These are phyloP conservation scores for Phytophthora pseudosyringae DNA, from an alignment of 352 stramenopile species.

Conservation along the genomic window DNA sequence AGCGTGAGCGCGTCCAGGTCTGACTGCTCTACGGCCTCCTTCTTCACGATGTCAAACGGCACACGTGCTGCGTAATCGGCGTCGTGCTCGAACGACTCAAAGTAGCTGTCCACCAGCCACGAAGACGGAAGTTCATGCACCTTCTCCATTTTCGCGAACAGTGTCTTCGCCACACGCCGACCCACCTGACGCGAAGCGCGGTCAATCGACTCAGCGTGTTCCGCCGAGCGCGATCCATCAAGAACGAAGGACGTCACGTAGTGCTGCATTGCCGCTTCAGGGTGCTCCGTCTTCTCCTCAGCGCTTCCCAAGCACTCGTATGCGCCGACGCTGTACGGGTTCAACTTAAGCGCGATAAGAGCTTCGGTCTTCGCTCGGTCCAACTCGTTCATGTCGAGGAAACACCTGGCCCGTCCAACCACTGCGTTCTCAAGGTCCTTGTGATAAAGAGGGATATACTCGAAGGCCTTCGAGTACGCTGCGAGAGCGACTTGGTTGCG, in stretches of 20 bases:
- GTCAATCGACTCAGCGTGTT: conserved; percentile 77
- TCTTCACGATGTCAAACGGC: conserved; percentile 73
- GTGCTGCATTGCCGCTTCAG: conserved; percentile 80
- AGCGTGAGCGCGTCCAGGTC: conserved; percentile 64
- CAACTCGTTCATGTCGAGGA: conserved; percentile 59
- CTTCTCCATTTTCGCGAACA: conserved; percentile 76
- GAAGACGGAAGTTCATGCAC: conserved; percentile 74
- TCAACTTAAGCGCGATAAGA: conserved; percentile 57
- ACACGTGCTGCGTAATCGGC: conserved; percentile 63
- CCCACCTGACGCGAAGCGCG: conserved; percentile 72
- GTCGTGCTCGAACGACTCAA: conserved; percentile 86
- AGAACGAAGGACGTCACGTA: conserved; percentile 86
- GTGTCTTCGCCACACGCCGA: conserved; percentile 64
- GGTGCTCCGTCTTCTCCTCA: conserved; percentile 55
- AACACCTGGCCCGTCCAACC: conserved; percentile 65
- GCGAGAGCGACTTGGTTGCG: conserved; percentile 62
- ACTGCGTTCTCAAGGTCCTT: conserved; percentile 63
- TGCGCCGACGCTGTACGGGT: conserved; percentile 71
- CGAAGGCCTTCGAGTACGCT: conserved; percentile 66
- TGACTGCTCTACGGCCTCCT: conserved; percentile 28
- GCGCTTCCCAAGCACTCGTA: conserved; percentile 77
- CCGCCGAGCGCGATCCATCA: conserved; percentile 72
- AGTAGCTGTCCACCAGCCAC: conserved; percentile 88
- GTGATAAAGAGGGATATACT: conserved; percentile 70
- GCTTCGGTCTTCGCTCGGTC: conserved; percentile 49